Percentiles rank a stretch among this genome's conserved stretches.
phyloP scores from a whole-genome alignment of 176 grass and related monocot species.

The Alopecurus myosuroides region DNA sequence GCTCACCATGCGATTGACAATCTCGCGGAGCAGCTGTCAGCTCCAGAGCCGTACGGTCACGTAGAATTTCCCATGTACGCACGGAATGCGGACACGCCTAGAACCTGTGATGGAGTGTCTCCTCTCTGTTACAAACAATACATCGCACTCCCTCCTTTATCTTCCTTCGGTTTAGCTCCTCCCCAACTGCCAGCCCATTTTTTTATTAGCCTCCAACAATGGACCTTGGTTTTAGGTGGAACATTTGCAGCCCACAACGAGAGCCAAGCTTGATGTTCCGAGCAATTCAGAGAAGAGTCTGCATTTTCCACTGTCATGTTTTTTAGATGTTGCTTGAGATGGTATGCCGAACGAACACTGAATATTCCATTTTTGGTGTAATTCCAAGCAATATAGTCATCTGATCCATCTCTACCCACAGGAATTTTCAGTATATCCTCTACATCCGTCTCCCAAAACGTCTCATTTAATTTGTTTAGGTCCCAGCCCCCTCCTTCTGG shows the following conservation, averaged over 20 bases:
- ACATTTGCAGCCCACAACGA: background rate
- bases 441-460: background rate
- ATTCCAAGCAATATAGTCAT: background rate
- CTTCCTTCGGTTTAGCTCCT: background rate
- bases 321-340: background rate
- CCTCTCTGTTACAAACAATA: background rate
- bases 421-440: background rate
- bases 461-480: background rate
- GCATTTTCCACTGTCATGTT: background rate
- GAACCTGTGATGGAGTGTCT: background rate
- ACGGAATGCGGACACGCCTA: background rate
- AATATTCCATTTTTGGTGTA: background rate
- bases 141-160: background rate
- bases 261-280: background rate
- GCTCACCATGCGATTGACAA: no score
- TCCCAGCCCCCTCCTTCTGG: background rate
- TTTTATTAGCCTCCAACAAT: background rate
- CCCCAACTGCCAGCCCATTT: background rate
- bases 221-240: background rate
- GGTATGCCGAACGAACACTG: background rate
- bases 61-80: no score
- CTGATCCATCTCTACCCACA: background rate
- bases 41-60: no score
- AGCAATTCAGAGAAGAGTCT: no score
- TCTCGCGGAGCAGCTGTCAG: no score